These are phyloP conservation scores for Poa annua DNA, from an alignment of 176 grass and related monocot genomes.

Conservation along the genomic window DNA sequence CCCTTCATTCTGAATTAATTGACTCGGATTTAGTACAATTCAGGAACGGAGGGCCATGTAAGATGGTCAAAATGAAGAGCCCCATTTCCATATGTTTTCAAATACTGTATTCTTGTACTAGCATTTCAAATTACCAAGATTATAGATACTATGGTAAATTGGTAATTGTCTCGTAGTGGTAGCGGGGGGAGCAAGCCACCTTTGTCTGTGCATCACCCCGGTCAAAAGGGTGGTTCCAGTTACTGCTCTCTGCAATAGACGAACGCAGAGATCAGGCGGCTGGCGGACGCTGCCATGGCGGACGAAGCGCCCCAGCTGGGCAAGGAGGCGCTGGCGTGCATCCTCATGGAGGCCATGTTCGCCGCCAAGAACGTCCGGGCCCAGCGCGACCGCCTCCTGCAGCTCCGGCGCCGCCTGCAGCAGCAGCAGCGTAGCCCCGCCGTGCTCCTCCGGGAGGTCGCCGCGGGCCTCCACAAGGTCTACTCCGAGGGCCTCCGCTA, in stretches of 20 bases:
- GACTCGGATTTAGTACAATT: no score
- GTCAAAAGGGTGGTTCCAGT: no score
- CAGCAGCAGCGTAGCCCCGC: not conserved
- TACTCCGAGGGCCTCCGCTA: not conserved
- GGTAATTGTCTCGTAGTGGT: not conserved
- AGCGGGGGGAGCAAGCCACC: not conserved
- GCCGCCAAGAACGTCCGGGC: not conserved
- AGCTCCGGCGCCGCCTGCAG: not conserved
- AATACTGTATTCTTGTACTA: no score
- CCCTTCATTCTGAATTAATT: no score
- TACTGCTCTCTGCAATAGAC: no score
- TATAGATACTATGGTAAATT: no score
- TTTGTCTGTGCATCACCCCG: not conserved
- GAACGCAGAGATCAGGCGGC: no score
- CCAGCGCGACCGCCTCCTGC: slow-evolving; percentile 5
- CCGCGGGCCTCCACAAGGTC: not conserved
- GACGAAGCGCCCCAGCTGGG: not conserved
- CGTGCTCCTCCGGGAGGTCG: not conserved
- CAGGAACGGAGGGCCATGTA: no score
- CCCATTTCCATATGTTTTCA: no score
- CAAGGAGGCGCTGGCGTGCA: not conserved
- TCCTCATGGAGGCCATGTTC: not conserved
- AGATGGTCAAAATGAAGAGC: no score
- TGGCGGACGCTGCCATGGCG: not conserved
- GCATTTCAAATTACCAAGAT: no score